Evolutionary conservation across 805 yeast species (phyloP).

Genomic region (Ogataea philodendri): DNA sequence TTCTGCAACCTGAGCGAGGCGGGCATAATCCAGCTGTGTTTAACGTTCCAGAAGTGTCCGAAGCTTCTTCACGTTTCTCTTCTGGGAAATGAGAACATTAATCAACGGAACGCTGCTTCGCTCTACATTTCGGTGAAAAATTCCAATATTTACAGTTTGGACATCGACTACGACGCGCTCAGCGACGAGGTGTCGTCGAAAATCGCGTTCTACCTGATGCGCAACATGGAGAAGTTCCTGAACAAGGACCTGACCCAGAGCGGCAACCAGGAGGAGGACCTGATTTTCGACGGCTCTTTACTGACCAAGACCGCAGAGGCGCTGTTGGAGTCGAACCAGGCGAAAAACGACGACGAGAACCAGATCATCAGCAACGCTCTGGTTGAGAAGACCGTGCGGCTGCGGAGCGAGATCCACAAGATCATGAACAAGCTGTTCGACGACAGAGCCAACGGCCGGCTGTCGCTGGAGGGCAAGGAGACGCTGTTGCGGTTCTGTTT

Average conservation of each 20-base stretch:
- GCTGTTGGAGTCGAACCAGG: constrained; percentile 43
- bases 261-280: constrained; percentile 45
- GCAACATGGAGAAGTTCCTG: constrained; percentile 50
- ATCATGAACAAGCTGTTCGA: constrained; percentile 50
- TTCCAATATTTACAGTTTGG: constrained; percentile 50
- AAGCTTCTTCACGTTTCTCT: constrained; percentile 52
- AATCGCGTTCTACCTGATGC: constrained; percentile 55
- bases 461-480: constrained; percentile 56
- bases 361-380: constrained; percentile 48
- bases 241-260: constrained; percentile 30
- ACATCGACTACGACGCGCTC: constrained; percentile 51
- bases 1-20: constrained; percentile 47
- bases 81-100: constrained; percentile 48
- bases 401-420: constrained; percentile 50
- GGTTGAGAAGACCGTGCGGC: constrained; percentile 48
- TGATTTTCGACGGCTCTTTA: constrained; percentile 72
- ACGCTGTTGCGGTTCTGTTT: constrained; percentile 51
- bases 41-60: constrained; percentile 46
- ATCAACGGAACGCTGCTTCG: constrained; percentile 44
- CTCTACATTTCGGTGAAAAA: constrained; percentile 49
- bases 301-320: constrained; percentile 73
- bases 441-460: constrained; percentile 42
- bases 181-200: constrained; percentile 52
- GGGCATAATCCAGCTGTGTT: constrained; percentile 48
- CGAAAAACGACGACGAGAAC: constrained; percentile 36